Evolutionary conservation across 495 filamentous ascomycete species (phyloP), one percentile per base, ranked within the genome.

Genomic region (Neurospora pannonica): DNA sequence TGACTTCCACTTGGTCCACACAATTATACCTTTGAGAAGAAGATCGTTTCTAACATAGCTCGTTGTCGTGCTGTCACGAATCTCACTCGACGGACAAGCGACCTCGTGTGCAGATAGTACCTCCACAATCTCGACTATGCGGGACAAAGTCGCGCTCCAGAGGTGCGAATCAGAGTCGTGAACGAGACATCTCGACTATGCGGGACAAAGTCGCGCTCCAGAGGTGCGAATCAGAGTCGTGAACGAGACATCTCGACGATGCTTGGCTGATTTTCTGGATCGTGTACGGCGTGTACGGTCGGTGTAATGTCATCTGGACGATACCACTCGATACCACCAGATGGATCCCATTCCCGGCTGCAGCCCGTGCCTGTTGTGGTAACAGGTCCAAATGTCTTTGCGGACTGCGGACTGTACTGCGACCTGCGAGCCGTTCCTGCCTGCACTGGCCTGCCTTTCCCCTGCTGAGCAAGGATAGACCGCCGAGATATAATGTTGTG

Each of bases 81-180:
- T 28, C 24, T 31, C 13, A 62, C 54, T 62, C 21, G 21, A 60
- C 21, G 21, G 48, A 60, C 48, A 28, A 60, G 48, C 48, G 48
- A 60, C 21, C 11, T 60, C 24, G 54, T 62, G 54, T 62, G 54
- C 54, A 62, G 24, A 28, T 60, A 60, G 21, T 28, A 24, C 48
- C 48, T 62, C 54, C 54, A 62, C 54, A 62, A 62, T 31, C 13
- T 31, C 21, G 24, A 48, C 62, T 42, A 34, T 43, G 31, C 70
- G 72, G 60, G 62, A 71, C 60, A 60, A 67, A 73, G 70, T 34
- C 31, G 31, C 71, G 31, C 38, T 34, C 54, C 54, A 62, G 24
- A 62, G 54, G 70, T 72, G 73, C 78, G 75, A 79, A 78, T 78
- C 78, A 77, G 34, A 76, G 74, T 71, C 42, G 74, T 60, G 74